Evolutionary conservation across 805 yeast genomes (phyloP).

Genomic region (Lachancea sp.): DNA sequence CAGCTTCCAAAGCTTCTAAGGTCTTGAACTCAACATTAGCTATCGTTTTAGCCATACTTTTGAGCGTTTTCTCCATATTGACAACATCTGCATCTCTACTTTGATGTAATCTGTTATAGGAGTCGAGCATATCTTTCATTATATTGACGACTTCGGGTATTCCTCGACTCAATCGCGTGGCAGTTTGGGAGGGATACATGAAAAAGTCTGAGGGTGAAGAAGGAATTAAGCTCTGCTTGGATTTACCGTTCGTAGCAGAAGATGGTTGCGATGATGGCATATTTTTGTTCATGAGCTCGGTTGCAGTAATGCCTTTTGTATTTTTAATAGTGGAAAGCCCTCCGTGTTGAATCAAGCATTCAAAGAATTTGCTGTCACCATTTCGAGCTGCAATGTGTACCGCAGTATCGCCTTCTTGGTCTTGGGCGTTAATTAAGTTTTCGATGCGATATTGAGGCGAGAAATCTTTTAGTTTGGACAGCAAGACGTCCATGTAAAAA

Average conservation of each 20-base stretch:
- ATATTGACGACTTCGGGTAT: conserved; percentile 25
- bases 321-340: conserved; percentile 44
- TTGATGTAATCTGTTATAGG: conserved; percentile 46
- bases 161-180: conserved; percentile 26
- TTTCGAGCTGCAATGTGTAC: conserved; percentile 73
- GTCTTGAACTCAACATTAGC: conserved; percentile 22
- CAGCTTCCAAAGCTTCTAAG: conserved; percentile 46
- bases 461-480: conserved; percentile 64
- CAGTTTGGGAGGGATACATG: conserved; percentile 32
- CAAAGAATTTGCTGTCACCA: conserved; percentile 49
- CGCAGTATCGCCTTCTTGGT: conserved; percentile 81
- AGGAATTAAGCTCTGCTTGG: conserved; percentile 4
- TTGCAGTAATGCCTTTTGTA: conserved; percentile 26
- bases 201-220: conserved; percentile 19
- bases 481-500: conserved; percentile 70
- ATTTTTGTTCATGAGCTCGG: conserved; percentile 36
- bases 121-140: conserved; percentile 43
- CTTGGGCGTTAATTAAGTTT: conserved; percentile 55
- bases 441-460: conserved; percentile 57
- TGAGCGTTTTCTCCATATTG: conserved; percentile 22
- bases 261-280: conserved; percentile 2
- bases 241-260: conserved; percentile 6
- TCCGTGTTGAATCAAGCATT: conserved; percentile 25
- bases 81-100: conserved; percentile 39
- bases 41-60: conserved; percentile 21